phyloP scores from a whole-genome alignment of 371 early-diverging fungal species.

The Modicella reniformis region DNA sequence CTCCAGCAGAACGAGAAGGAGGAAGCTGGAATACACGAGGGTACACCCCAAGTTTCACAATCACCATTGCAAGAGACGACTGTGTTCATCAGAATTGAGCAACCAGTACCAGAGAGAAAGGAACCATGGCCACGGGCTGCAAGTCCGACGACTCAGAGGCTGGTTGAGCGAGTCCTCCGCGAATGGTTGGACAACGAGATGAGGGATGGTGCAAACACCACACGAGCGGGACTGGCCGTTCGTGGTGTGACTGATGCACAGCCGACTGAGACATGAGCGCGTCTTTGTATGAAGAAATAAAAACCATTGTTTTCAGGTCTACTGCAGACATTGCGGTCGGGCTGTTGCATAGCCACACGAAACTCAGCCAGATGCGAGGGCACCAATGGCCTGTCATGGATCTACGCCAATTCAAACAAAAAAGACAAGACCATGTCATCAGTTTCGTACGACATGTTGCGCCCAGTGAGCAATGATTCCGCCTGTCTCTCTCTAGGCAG shows the following conservation, averaged over 20 bases:
- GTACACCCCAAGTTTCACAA: slow-evolving; percentile 2
- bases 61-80: background rate
- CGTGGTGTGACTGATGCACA: slow-evolving; percentile 31
- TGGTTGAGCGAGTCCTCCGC: slow-evolving; percentile 60
- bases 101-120: background rate
- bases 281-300: no score
- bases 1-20: slow-evolving; percentile 16
- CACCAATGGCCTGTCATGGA: background rate
- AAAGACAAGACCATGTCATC: background rate
- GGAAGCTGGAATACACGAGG: background rate
- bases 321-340: no score
- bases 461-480: background rate
- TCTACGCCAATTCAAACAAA: no score
- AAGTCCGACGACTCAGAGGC: slow-evolving; percentile 43
- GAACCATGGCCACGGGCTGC: slow-evolving; percentile 19
- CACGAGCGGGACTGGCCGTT: slow-evolving; percentile 32
- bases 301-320: no score
- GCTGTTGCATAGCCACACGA: no score
- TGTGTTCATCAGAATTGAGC: background rate
- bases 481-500: background rate
- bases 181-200: slow-evolving; percentile 59
- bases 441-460: background rate
- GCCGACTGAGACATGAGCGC: background rate
- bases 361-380: no score
- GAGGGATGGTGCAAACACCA: slow-evolving; percentile 33